A percentile compares a stretch with the other conserved stretches of the same genome.
Evolutionary conservation across 768 basidiomycete species (phyloP).

Genomic region (Floccularia luteovirens): DNA sequence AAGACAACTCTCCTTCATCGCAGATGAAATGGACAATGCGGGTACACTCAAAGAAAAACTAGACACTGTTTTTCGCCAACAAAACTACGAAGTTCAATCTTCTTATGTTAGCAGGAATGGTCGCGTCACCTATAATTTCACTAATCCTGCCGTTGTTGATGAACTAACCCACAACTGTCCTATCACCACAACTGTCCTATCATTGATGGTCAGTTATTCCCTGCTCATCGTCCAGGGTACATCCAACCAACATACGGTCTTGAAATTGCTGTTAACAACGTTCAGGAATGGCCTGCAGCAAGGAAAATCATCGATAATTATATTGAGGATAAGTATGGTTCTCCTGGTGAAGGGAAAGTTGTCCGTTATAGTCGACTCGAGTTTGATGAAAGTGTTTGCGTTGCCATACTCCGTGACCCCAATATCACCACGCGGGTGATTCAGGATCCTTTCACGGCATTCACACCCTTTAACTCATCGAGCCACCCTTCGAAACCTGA

Average conservation of each 20-base stretch:
- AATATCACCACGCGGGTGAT: neutral
- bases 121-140: neutral
- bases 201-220: neutral
- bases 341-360: neutral
- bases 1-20: too few species aligned
- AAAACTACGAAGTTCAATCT: neutral
- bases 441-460: neutral
- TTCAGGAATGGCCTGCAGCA: neutral
- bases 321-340: neutral
- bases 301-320: neutral
- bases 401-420: neutral
- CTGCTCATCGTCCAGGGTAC: neutral
- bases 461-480: neutral
- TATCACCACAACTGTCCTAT: neutral
- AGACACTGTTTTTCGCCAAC: neutral
- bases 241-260: neutral
- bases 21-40: too few species aligned
- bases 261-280: neutral
- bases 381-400: neutral
- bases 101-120: neutral
- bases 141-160: too few species aligned
- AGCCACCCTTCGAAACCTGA: neutral
- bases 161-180: too few species aligned
- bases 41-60: neutral
- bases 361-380: neutral